These are phyloP conservation scores for Penicillium salamii DNA, from an alignment of 495 filamentous ascomycete species.

Conservation along the genomic window DNA sequence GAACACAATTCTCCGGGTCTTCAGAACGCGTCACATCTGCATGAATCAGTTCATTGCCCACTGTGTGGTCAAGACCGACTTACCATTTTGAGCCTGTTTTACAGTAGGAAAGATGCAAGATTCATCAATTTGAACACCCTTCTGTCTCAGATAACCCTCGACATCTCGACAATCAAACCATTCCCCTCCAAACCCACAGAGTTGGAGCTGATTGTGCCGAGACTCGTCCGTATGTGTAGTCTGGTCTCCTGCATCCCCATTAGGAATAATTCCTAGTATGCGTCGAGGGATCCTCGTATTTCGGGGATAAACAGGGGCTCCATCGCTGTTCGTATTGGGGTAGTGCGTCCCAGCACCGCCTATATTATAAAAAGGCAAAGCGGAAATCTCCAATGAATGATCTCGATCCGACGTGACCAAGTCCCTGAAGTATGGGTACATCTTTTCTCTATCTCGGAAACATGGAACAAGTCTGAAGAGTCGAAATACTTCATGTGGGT, in stretches of 20 bases:
- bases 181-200: slow-evolving; percentile 55
- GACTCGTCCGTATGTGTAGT: too few relatives aligned
- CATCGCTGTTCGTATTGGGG: slow-evolving; percentile 32
- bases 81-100: too few relatives aligned
- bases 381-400: slow-evolving; percentile 35
- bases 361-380: slow-evolving; percentile 38
- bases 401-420: slow-evolving; percentile 13
- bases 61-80: too few relatives aligned
- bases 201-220: slow-evolving; percentile 4
- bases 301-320: slow-evolving; percentile 28
- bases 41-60: too few relatives aligned
- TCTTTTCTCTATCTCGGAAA: slow-evolving; percentile 46
- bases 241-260: background rate
- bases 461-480: slow-evolving; percentile 67
- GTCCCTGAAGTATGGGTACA: slow-evolving; percentile 39
- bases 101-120: background rate
- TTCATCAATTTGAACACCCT: background rate
- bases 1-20: too few relatives aligned
- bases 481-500: slow-evolving; percentile 47
- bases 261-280: slow-evolving; percentile 15
- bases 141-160: slow-evolving; percentile 39
- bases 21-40: too few relatives aligned
- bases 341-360: slow-evolving; percentile 68
- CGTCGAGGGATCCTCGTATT: slow-evolving; percentile 22
- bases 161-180: slow-evolving; percentile 74